phyloP scores from a whole-genome alignment of 148 eudicot genomes.

The Tetragonia tetragonoides region DNA sequence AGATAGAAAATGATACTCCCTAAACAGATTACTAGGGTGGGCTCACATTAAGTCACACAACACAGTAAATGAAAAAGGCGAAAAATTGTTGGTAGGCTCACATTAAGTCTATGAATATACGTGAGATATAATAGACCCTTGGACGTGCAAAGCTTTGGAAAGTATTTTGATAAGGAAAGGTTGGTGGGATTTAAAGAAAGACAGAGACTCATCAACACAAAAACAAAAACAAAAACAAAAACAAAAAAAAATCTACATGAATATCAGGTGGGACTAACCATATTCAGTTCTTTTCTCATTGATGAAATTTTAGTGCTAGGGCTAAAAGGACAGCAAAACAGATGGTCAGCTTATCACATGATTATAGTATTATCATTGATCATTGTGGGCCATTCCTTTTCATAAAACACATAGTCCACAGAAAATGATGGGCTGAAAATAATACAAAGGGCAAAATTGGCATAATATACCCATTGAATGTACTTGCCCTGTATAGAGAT shows the following conservation, averaged over 20 bases:
- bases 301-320: not conserved
- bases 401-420: conserved; percentile 16
- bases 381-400: conserved; percentile 20
- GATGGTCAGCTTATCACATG: conserved; percentile 15
- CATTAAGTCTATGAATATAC: conserved; percentile 27
- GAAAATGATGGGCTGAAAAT: conserved; percentile 16
- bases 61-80: not conserved
- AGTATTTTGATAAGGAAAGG: conserved; percentile 31
- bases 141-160: conserved; percentile 24
- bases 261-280: conserved; percentile 22
- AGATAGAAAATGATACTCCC: not conserved
- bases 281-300: conserved; percentile 9
- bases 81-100: conserved; percentile 14
- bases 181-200: conserved; percentile 33
- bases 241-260: conserved; percentile 3
- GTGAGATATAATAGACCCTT: conserved; percentile 27
- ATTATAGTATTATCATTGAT: conserved; percentile 15
- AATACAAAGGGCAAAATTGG: not conserved
- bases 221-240: not conserved
- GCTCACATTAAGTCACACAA: not conserved
- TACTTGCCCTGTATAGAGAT: not conserved
- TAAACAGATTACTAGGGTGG: conserved; percentile 5
- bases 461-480: not conserved
- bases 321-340: conserved; percentile 7
- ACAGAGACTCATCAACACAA: conserved; percentile 16